These are phyloP conservation scores for Ganoderma sinense DNA, from an alignment of 1,284 basidiomycete species.

Conservation along the genomic window DNA sequence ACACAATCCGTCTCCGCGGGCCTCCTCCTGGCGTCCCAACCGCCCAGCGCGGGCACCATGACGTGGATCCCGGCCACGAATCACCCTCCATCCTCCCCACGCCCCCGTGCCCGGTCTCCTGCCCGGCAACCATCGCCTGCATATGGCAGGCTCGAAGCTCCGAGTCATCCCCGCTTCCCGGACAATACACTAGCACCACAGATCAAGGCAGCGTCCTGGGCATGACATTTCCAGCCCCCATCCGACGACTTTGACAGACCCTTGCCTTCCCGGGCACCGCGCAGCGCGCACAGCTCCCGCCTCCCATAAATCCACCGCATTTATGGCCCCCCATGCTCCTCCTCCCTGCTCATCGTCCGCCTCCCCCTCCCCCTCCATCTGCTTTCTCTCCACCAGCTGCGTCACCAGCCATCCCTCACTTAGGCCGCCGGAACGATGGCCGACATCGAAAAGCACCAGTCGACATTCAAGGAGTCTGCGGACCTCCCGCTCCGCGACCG, in stretches of 20 bases:
- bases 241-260: constrained; percentile 19
- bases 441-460: constrained; percentile 24
- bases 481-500: constrained; percentile 5
- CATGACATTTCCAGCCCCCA: neutral
- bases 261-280: constrained; percentile 24
- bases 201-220: constrained; percentile 7
- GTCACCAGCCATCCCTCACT: no score
- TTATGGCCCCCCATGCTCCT: neutral
- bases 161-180: constrained; percentile 20
- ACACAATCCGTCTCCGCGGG: constrained; percentile 7
- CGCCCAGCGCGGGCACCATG: constrained; percentile 8
- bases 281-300: constrained; percentile 30
- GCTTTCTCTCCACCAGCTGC: neutral
- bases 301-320: constrained; percentile 21
- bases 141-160: constrained; percentile 7
- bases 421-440: constrained; percentile 12
- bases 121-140: constrained; percentile 13
- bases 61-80: neutral
- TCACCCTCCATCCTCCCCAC: neutral
- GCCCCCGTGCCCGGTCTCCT: neutral
- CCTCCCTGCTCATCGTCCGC: neutral
- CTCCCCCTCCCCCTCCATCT: constrained; percentile 1
- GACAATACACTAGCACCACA: constrained; percentile 6
- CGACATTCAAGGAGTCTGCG: constrained; percentile 14
- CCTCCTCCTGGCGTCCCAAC: neutral